Evolutionary conservation across 129 eudicot genomes (phyloP), one percentile per base, ranked within the genome.

Genomic region (Helichrysum umbraculigerum): DNA sequence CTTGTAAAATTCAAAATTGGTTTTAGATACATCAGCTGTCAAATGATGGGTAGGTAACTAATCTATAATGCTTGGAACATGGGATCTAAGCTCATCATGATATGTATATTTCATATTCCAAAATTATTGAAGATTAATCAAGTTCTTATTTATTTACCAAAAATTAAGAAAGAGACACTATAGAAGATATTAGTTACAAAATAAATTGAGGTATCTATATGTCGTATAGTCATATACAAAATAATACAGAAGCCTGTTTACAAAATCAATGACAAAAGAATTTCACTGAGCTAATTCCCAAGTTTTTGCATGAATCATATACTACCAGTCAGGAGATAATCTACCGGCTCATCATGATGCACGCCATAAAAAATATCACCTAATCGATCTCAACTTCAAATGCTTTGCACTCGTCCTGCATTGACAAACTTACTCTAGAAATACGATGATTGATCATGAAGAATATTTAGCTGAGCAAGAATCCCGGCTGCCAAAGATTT

Each of bases 401-500:
- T 57, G 28, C 62, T 20, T 19, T 57, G 29, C 62, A 2, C 17
- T 17, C 70, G 33, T 11, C 70, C 70, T 65, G 70, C 70, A 65
- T 33, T 6, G 42, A 65, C 39, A 67, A 37, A 35, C 6, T 78
- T 63, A 37, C 50, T 54, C 84, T 70, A 89, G 87, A 89, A 89
- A 73, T 79, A 89, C 68, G 95, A 84, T 15, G 96, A 89, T 76
- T 89, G 89, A 62, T 89, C 91, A 70, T 89, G 89, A 69, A 89
- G 88, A 70, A 86, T 87, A 71, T 87, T 81, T 44, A 89, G 42
- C 76, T 84, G 91, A 72, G 86, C 95, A 68, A 89, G 87, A 20
- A 89, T 73, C 84, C 63, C 82, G n/a, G 95, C 95, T 7, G 91
- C 91, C 77, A 81, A 78, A 51, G 95, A 78, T 72, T 81, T 89